phyloP scores from a whole-genome alignment of 805 yeast genomes.

The Sungouiella blattae region DNA sequence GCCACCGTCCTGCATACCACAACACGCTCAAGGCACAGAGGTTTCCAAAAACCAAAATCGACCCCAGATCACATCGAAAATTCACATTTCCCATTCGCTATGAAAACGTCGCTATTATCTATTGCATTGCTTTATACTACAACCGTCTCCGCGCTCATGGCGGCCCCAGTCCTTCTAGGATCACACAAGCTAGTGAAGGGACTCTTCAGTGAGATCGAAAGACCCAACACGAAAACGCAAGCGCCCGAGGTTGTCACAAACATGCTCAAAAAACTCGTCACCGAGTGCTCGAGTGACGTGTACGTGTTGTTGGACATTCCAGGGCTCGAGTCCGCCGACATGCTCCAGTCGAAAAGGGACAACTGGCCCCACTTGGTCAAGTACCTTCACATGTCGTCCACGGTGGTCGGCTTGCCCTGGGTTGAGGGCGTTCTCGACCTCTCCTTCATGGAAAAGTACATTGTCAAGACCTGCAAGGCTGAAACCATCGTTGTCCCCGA shows the following conservation, averaged over 20 bases:
- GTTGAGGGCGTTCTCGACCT: slow-evolving; percentile 41
- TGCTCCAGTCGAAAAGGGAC: slow-evolving; percentile 27
- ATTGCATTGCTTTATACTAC: neutral
- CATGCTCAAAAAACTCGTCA: slow-evolving; percentile 32
- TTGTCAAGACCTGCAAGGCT: slow-evolving; percentile 52
- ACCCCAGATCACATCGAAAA: no score
- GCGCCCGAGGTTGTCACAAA: slow-evolving; percentile 26
- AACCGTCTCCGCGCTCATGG: slow-evolving; percentile 1
- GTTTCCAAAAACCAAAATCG: no score
- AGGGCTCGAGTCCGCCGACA: slow-evolving; percentile 29
- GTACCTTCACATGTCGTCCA: slow-evolving; percentile 54
- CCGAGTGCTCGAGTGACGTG: slow-evolving; percentile 37
- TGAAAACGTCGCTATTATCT: no score
- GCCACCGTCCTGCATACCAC: no score
- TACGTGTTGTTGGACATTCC: slow-evolving; percentile 39
- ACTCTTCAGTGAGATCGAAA: slow-evolving; percentile 20
- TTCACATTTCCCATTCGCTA: no score
- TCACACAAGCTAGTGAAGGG: slow-evolving; percentile 37
- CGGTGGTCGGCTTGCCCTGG: slow-evolving; percentile 57
- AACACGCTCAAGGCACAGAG: no score
- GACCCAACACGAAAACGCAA: slow-evolving; percentile 19
- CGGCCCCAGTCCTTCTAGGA: slow-evolving; percentile 36
- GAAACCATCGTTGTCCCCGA: slow-evolving; percentile 35
- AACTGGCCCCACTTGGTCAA: slow-evolving; percentile 48
- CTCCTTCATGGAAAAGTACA: slow-evolving; percentile 37